Evolutionary conservation across 805 yeast genomes (phyloP), one percentile per base, ranked within the genome.

Genomic region (Yarrowia keelungensis): DNA sequence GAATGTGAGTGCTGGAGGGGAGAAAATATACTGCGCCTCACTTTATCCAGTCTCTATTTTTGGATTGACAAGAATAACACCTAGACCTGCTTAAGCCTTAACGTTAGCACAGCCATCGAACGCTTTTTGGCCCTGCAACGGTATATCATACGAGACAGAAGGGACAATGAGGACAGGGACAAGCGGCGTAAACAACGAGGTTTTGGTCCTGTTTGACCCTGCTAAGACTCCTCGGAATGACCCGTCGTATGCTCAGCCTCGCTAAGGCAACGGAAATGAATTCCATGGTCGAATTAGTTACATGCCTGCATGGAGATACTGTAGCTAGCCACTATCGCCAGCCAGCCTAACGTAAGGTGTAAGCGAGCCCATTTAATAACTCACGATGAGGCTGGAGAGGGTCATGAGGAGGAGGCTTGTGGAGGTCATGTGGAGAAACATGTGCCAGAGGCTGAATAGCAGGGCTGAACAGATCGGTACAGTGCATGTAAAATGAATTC

Each of bases 71-170:
- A 53, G 50, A 46, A 16, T 19, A 10, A 46, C 50, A 46, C 51
- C 51, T 47, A 14, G 51, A 47, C 39, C 54, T 3, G 8, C 39
- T 49, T 51, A 51, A 51, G 58, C 58, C 58, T 38, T 53, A 53
- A 53, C 59, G 45, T 53, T 53, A 53, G 59, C 59, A 53, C 59
- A 53, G 59, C 59, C 59, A 53, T 53, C 19, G 36, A 53, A 22
- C 35, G 19, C 19, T 19, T 39, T 53, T 16, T n/a, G 15, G 38
- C 43, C 59, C 45, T 53, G 45, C 19, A 51, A 51, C 58, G 58
- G 54, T 49, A 7, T 16, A 51, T 11, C 15, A 12, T 47, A 26
- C 36, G 51, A 47, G 32, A 26, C 3, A 47, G 36, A n/a, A 14
- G 51, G 36, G 11, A n/a, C 8, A 22, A 22, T 4, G 19, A 32